Conservation (phyloP, 768 basidiomycete genomes). For the Thelephora ganbajun region DNA sequence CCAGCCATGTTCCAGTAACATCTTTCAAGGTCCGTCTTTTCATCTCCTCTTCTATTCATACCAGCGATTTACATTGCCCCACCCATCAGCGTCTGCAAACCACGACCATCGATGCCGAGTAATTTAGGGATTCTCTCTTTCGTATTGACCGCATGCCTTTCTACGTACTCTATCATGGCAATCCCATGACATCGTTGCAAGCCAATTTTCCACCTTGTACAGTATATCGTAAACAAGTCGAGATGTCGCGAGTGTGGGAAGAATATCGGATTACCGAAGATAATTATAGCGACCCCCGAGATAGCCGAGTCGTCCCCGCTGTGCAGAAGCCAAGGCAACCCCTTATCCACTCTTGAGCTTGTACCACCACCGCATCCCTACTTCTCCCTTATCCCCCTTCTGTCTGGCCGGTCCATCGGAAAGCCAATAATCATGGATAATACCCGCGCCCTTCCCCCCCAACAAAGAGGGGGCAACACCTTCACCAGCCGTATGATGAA, state of each 20-base stretch:
- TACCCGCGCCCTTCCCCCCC: background rate
- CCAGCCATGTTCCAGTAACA: conserved; percentile 60
- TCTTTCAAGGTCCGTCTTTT: conserved; percentile 65
- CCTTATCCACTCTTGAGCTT: background rate
- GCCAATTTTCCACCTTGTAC: background rate
- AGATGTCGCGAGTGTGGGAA: background rate
- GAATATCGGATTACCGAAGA: background rate
- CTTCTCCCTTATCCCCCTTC: background rate
- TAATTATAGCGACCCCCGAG: background rate
- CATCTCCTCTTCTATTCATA: background rate
- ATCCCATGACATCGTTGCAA: background rate
- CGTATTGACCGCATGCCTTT: conserved; percentile 1
- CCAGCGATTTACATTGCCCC: conserved; percentile 6
- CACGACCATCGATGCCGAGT: conserved; percentile 69
- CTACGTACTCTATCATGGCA: background rate
- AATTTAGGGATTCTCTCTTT: conserved; percentile 16
- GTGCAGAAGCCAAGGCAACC: background rate
- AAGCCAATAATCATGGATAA: background rate
- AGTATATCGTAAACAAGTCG: background rate
- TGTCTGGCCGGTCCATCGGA: background rate
- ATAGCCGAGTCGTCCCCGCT: background rate
- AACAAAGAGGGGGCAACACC: background rate
- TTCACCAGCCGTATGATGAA: background rate
- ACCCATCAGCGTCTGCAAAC: conserved; percentile 68
- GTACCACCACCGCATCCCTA: background rate